These are phyloP conservation scores for Neocallimastix lanati DNA, from an alignment of 192 early-diverging fungal species.

Conservation along the genomic window DNA sequence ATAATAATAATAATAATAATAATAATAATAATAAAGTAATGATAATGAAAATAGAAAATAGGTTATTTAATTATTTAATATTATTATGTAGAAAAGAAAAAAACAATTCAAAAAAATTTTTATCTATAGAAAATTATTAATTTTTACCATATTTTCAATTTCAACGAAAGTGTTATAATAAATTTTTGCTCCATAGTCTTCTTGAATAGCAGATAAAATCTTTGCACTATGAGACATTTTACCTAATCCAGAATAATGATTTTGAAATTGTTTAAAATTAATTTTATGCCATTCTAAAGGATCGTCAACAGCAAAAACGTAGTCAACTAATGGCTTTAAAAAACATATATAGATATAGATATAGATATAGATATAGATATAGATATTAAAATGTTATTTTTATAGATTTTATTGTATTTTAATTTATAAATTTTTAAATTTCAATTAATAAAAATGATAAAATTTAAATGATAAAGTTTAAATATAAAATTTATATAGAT, in stretches of 20 bases:
- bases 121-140: no score
- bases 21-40: constrained; percentile 1
- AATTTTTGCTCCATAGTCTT: constrained; percentile 70
- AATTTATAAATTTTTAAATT: no score
- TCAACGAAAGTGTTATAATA: constrained; percentile 91
- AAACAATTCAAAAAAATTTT: no score
- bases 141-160: constrained; percentile 71
- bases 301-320: constrained; percentile 88
- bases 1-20: background rate
- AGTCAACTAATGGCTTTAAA: constrained; percentile 80
- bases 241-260: constrained; percentile 77
- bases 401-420: no score
- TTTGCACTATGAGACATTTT: constrained; percentile 37
- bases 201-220: constrained; percentile 55
- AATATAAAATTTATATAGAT: no score
- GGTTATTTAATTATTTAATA: no score
- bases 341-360: no score
- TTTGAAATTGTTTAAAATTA: constrained; percentile 77
- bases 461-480: no score
- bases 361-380: no score
- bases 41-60: background rate
- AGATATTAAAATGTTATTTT: no score
- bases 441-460: no score
- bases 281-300: constrained; percentile 93
- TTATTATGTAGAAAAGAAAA: no score